Evolutionary conservation across 805 yeast species (phyloP), one percentile per base, ranked within the genome.

Genomic region (Pichia cabralensis): DNA sequence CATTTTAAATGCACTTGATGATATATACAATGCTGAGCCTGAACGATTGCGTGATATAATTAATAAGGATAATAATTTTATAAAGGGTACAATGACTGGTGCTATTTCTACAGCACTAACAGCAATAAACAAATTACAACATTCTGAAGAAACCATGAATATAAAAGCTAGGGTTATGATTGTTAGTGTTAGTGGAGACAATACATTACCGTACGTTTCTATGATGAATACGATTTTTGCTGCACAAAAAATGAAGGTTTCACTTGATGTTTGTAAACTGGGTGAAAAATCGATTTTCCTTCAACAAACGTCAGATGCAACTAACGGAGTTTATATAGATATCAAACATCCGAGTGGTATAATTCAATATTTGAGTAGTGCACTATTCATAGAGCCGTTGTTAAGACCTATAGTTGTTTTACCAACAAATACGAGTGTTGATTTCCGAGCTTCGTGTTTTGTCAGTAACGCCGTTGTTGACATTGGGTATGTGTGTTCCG

Each of bases 181-280:
- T 10, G 53, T 81, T 3, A 74, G 76, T 39, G 69, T 85, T 18
- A 74, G 79, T 43, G 84, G 76, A 42, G 86, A 84, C 47, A 76
- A 74, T 36, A 74, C 85, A 5, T 64, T 84, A 34, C 84, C 83
- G 38, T 94, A 92, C 55, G 83, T 89, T 28, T 82, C 96, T 5
- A 77, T 85, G 28, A 92, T 92, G 97, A 92, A 92, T 56, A 71
- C 92, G 40, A 89, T 92, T 21, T 92, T 92, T 60, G 89, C 96
- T 0, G 95, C 97, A 1, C 96, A 92, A 46, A 89, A 88, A 56
- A 71, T 81, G 80, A 79, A 76, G 47, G 74, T 88, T 13, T 81
- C 96, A 3, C 76, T 92, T 16, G 97, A 92, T 55, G 88, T 88
- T 10, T 89, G 94, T 40, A 86, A 88, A 49, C 61, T 92, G 20